Evolutionary conservation across 192 early-diverging fungal species (phyloP).

Genomic region (Coemansia sp.): DNA sequence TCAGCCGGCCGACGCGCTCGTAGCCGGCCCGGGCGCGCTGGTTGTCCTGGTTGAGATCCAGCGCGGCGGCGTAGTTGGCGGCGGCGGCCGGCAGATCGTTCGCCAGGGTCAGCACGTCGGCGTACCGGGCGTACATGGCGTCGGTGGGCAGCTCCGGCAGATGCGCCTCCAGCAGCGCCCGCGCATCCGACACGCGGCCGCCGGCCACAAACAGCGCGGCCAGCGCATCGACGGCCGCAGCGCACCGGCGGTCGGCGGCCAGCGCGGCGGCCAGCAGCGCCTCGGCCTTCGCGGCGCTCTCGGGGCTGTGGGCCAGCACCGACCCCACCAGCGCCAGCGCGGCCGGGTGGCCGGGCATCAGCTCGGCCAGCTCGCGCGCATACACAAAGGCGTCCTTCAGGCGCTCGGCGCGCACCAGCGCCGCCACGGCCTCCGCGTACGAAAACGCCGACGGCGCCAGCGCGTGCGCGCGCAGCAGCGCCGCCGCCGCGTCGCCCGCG

Average conservation of each 20-base stretch:
- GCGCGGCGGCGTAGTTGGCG: conserved; percentile 33
- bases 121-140: conserved; percentile 44
- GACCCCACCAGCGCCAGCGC: conserved; percentile 38
- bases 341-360: conserved; percentile 28
- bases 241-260: conserved; percentile 15
- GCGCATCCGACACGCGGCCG: conserved; percentile 7
- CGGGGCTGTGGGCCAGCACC: conserved; percentile 45
- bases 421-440: conserved; percentile 21
- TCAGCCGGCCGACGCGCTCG: conserved; percentile 43
- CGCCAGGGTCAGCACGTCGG: conserved; percentile 48
- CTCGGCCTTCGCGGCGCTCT: conserved; percentile 34
- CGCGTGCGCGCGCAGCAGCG: conserved; percentile 28
- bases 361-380: conserved; percentile 41
- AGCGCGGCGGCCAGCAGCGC: conserved; percentile 30
- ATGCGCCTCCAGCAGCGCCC: conserved; percentile 25
- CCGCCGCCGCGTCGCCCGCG: conserved; percentile 26
- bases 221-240: conserved; percentile 31
- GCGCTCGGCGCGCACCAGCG: conserved; percentile 20
- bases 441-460: conserved; percentile 18
- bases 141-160: conserved; percentile 39
- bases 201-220: conserved; percentile 40
- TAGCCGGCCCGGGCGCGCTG: conserved; percentile 29
- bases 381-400: conserved; percentile 45
- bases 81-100: conserved; percentile 41
- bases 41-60: conserved; percentile 33